Conservation (phyloP, 805 yeast species). For the Clavispora phyllophila region DNA sequence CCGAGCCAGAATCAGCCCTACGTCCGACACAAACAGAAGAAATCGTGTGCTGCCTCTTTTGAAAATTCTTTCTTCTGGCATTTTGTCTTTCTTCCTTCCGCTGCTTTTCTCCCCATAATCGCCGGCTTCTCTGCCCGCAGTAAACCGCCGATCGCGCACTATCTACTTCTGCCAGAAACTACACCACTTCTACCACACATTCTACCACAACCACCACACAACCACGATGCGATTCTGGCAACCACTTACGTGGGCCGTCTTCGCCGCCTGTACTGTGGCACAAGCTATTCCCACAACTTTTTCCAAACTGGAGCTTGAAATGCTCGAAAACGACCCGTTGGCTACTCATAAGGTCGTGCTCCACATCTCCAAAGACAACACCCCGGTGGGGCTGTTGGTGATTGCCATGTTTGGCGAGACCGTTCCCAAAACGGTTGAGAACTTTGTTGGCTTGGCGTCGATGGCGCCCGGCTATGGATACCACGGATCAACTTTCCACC, state of each 20-base stretch:
- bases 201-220: no score
- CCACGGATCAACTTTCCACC: conserved; percentile 23
- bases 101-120: no score
- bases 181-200: no score
- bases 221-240: background rate
- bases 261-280: background rate
- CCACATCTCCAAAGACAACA: conserved; percentile 26
- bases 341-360: conserved; percentile 44
- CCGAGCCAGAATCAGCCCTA: no score
- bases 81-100: no score
- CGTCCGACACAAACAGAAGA: no score
- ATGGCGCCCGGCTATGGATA: conserved; percentile 25
- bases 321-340: conserved; percentile 39
- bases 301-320: conserved; percentile 16
- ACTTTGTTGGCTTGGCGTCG: conserved; percentile 28
- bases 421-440: conserved; percentile 26
- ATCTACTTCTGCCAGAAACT: no score
- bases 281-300: background rate
- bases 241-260: background rate
- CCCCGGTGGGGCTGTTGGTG: conserved; percentile 35
- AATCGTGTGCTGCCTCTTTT: no score
- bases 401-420: conserved; percentile 15
- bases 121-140: no score
- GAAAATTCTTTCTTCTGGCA: no score
- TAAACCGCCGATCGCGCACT: no score